phyloP scores from a whole-genome alignment of 2,329 filamentous ascomycete genomes.

The Diplodia sapinea region DNA sequence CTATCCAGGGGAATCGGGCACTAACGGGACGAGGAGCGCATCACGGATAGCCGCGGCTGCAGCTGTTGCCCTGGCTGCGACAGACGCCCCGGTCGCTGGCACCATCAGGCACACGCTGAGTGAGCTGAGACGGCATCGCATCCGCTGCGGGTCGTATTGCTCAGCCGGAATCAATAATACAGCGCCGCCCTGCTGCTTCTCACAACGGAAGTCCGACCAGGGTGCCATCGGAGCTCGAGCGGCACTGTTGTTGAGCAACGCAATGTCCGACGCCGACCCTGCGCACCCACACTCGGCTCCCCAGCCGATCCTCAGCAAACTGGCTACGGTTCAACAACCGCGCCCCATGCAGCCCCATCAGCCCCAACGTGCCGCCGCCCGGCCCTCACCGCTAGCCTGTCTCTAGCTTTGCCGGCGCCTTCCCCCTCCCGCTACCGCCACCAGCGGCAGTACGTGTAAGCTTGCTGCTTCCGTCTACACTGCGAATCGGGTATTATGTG shows the following conservation, averaged over 20 bases:
- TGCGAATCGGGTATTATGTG: constrained; percentile 19
- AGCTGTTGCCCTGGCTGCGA: constrained; percentile 15
- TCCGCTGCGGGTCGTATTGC: constrained; percentile 13
- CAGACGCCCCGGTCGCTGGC: background rate
- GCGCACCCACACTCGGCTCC: constrained; percentile 27
- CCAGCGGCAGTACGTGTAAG: constrained; percentile 1
- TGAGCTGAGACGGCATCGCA: constrained; percentile 23
- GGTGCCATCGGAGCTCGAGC: constrained; percentile 23
- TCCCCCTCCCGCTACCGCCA: background rate
- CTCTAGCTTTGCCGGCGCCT: constrained; percentile 19
- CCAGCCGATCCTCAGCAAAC: constrained; percentile 29
- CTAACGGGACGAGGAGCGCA: background rate
- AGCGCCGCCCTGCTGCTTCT: background rate
- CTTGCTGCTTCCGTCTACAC: background rate
- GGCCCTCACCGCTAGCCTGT: constrained; percentile 27
- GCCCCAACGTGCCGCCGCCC: constrained; percentile 29
- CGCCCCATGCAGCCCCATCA: constrained; percentile 26
- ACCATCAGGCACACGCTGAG: constrained; percentile 18
- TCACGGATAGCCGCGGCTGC: constrained; percentile 21
- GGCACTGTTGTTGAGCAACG: constrained; percentile 25
- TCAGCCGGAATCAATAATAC: background rate
- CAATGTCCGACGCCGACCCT: constrained; percentile 29
- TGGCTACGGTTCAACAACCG: constrained; percentile 26
- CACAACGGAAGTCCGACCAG: constrained; percentile 13
- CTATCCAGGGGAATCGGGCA: background rate